Conservation (phyloP, 495 filamentous ascomycete genomes). For the Tirmania nivea region DNA sequence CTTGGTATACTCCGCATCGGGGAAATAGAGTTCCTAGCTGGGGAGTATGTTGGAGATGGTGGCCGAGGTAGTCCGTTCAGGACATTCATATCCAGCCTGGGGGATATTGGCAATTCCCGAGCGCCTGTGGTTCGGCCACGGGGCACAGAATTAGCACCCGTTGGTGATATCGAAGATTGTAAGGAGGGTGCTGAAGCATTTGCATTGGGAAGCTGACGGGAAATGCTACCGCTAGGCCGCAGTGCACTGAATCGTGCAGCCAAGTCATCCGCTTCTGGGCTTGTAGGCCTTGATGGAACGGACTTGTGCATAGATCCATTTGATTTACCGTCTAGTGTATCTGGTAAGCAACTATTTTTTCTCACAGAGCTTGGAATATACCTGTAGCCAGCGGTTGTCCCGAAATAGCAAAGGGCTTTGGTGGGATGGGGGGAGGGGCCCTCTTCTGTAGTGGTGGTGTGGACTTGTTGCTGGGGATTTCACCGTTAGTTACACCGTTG, state of each 20-base stretch:
- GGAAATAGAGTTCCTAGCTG: slow-evolving; percentile 12
- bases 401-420: neutral
- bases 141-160: neutral
- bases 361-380: neutral
- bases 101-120: slow-evolving; percentile 6
- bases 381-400: slow-evolving; percentile 2
- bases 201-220: neutral
- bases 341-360: neutral
- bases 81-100: slow-evolving; percentile 5
- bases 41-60: slow-evolving; percentile 18
- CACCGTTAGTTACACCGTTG: slow-evolving; percentile 9
- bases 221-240: slow-evolving; percentile 3
- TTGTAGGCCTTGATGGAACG: slow-evolving; percentile 2
- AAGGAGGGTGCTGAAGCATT: too few relatives aligned
- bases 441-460: neutral
- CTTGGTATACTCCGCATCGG: slow-evolving; percentile 10
- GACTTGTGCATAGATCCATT: slow-evolving; percentile 7
- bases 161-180: too few relatives aligned
- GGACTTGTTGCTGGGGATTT: slow-evolving; percentile 4
- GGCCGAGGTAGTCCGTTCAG: slow-evolving; percentile 11
- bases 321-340: neutral
- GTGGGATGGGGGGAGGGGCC: neutral
- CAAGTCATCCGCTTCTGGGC: neutral
- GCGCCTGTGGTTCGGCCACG: neutral
- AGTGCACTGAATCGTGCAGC: neutral